phyloP scores from a whole-genome alignment of 2,329 filamentous ascomycete genomes.

The Pestalotiopsis sp. region DNA sequence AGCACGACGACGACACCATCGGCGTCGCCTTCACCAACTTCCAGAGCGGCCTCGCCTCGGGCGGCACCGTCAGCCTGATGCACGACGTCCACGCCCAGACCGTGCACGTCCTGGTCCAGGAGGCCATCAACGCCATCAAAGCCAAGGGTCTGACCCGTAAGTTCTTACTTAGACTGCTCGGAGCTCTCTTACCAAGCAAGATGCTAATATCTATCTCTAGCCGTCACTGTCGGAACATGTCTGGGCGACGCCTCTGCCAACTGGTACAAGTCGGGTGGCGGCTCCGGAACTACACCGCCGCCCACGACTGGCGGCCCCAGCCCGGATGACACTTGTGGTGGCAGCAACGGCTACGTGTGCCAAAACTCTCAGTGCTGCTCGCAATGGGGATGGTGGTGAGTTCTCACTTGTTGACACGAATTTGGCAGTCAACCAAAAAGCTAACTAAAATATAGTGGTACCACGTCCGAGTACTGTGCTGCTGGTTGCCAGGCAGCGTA shows the following conservation, averaged over 20 bases:
- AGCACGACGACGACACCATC: conserved; percentile 31
- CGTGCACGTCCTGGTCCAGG: conserved; percentile 29
- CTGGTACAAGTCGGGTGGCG: conserved; percentile 13
- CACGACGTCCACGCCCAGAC: conserved; percentile 38
- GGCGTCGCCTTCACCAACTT: conserved; percentile 32
- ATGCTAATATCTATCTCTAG: background rate
- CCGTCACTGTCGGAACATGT: conserved; percentile 17
- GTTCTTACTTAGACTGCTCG: background rate
- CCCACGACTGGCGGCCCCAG: background rate
- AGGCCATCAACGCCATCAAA: conserved; percentile 28
- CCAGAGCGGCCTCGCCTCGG: conserved; percentile 27
- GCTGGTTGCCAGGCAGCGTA: conserved; percentile 13
- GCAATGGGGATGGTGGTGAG: conserved; percentile 10
- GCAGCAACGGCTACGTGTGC: conserved; percentile 8
- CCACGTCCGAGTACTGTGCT: conserved; percentile 12
- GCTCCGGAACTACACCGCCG: background rate
- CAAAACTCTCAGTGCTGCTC: conserved; percentile 10
- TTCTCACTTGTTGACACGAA: background rate
- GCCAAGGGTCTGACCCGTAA: conserved; percentile 12
- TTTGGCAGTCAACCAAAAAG: background rate
- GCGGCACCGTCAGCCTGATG: conserved; percentile 32
- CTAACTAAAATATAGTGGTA: background rate
- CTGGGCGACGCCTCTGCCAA: conserved; percentile 16
- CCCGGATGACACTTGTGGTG: conserved; percentile 10
- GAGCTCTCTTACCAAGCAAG: too few relatives aligned